A percentile compares a stretch with the other conserved stretches of the same genome.
These are phyloP conservation scores for Physcomitrellopsis africana DNA, from an alignment of 225 moss, liverwort and hornwort species.

Conservation along the genomic window DNA sequence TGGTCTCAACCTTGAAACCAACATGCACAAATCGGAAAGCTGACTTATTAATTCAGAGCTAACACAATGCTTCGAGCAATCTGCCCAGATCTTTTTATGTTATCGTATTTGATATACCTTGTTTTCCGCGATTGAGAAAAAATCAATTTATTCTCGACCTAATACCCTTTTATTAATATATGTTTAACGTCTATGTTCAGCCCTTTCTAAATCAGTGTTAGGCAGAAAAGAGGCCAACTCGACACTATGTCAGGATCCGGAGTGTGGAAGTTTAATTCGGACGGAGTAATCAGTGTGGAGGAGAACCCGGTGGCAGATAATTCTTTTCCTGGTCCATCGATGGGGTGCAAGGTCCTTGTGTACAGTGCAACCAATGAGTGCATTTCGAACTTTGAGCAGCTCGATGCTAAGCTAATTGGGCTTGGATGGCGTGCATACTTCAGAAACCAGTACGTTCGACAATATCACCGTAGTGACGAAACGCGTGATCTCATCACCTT, in stretches of 20 bases:
- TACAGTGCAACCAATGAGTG: constrained; percentile 30
- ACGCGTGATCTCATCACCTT: constrained; percentile 37
- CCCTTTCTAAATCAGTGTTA: neutral
- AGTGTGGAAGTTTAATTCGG: constrained; percentile 48
- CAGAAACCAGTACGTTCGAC: constrained; percentile 11
- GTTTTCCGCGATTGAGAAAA: neutral
- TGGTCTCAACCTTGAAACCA: neutral
- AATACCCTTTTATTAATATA: neutral
- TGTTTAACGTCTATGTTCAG: neutral
- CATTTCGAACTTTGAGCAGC: constrained; percentile 28
- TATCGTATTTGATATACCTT: neutral
- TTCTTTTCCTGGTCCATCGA: constrained; percentile 10
- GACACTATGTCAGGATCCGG: constrained; percentile 48
- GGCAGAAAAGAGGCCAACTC: neutral
- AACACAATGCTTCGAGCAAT: neutral
- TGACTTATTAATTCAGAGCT: neutral
- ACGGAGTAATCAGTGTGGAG: constrained; percentile 32
- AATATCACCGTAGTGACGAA: constrained; percentile 35
- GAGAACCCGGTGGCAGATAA: constrained; percentile 22
- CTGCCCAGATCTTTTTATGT: neutral
- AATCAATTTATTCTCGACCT: neutral
- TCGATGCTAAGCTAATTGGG: constrained; percentile 33
- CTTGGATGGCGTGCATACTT: constrained; percentile 43
- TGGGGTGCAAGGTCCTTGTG: constrained; percentile 47
- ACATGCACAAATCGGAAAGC: neutral